Base-by-base conservation (phyloP, 2,329 filamentous ascomycete species). In the Colletotrichum sp. region DNA sequence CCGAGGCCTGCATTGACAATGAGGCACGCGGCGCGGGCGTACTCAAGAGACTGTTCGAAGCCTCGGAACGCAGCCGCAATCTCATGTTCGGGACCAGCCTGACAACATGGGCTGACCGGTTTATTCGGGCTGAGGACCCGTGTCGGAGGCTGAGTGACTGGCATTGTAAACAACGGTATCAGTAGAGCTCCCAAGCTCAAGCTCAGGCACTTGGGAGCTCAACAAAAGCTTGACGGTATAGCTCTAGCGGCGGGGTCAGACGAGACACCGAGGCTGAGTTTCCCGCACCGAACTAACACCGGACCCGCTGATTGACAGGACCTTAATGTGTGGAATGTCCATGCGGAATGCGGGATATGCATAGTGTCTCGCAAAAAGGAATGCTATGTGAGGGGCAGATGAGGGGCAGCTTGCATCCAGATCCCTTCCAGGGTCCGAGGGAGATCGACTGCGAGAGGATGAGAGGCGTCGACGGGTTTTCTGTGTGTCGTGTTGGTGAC, bases 291-390 rank as follows among this genome's bases (percentile, higher is more conserved):
- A 64, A 64, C 61, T 34, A 68, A 57, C 30, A 68, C 57, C 30
- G 63, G 70, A 44, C 69, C 63, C 69, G 64, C 74, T 69, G 71
- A 65, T 69, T 74, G 64, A 74, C 44, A 68, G 59, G 44, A 72
- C 32, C 64, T 75, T 73, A 73, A 64, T 76, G 70, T 64, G 74
- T 76, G 74, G 71, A 75, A 68, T 73, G 73, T 60, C 57, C 25
- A 60, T 60, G 57, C 5, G 70, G 67, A 66, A 72, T 67, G 72
- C 8, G 61, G 65, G 70, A 66, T 44, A 36, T 73, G 59, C 34
- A 52, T 27, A 64, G 28, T 69, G 71, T 69, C 74, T 69, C 8
- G 32, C 70, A 48, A 32, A 48, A 34, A 63, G 64, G 25, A 39
- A 57, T 48, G 70, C 70, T 27, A 25, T 25, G 25, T 65, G 63